Percentiles rank a stretch among this genome's conserved stretches.
Evolutionary conservation across 75 land plant genomes (phyloP).

Genomic region (Larix kaempferi): DNA sequence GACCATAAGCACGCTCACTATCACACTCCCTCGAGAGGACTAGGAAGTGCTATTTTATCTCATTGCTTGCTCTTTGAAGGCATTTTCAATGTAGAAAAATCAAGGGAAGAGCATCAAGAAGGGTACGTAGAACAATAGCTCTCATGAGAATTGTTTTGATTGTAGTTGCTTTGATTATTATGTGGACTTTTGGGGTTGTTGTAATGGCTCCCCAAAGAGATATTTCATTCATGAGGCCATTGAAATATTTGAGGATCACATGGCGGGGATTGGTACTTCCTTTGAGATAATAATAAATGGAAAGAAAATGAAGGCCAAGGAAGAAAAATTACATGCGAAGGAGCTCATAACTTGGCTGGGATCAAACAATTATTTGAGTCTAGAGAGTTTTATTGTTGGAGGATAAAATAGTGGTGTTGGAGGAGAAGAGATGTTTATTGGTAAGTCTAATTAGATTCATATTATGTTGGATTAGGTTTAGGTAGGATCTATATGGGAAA

Average conservation of each 20-base stretch:
- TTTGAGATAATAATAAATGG: neutral
- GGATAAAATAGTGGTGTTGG: no score
- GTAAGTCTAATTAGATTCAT: no score
- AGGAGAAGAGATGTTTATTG: no score
- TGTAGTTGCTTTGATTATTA: conserved; percentile 9
- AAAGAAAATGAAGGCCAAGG: conserved; percentile 8
- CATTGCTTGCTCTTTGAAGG: conserved; percentile 3
- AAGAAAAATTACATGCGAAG: conserved; percentile 1
- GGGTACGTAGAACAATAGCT: neutral
- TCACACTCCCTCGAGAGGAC: conserved; percentile 6
- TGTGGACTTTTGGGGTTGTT: conserved; percentile 4
- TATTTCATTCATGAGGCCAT: conserved; percentile 1
- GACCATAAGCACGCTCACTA: conserved; percentile 1
- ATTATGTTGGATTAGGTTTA: no score
- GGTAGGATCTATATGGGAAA: no score
- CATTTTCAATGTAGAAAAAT: neutral
- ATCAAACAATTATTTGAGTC: neutral
- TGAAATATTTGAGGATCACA: neutral
- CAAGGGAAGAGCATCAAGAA: neutral
- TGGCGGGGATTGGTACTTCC: neutral
- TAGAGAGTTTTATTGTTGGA: no score
- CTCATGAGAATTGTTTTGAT: neutral
- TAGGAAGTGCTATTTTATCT: conserved; percentile 4
- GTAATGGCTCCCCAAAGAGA: conserved; percentile 2
- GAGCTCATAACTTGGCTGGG: conserved; percentile 5